Conservation (phyloP, 352 stramenopile genomes). For the Elongisporangium prolatum region DNA sequence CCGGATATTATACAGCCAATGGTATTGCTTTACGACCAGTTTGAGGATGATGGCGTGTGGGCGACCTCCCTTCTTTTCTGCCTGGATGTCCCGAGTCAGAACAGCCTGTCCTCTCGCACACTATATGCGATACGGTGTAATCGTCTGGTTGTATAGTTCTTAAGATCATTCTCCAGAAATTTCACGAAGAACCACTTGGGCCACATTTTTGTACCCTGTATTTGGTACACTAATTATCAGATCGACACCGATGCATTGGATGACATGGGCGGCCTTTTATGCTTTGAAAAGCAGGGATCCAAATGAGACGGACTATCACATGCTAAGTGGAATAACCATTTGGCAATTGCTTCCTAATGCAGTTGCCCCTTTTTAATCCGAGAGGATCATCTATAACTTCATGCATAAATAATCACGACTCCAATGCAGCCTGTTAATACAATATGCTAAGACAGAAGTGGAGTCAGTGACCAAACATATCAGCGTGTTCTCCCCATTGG, state of each 20-base stretch:
- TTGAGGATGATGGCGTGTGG: neutral
- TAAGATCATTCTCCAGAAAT: neutral
- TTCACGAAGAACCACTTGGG: neutral
- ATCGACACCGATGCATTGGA: no score
- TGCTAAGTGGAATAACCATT: no score
- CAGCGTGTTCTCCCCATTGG: neutral
- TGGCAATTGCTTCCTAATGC: no score
- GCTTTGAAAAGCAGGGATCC: no score
- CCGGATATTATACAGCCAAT: constrained; percentile 4
- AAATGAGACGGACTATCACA: no score
- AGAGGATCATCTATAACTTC: no score
- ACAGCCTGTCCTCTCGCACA: neutral
- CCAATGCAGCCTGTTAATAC: neutral
- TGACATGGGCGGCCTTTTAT: no score
- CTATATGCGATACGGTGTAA: neutral
- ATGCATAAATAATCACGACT: neutral
- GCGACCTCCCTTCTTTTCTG: neutral
- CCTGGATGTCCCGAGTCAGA: neutral
- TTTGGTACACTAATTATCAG: neutral
- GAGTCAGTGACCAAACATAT: neutral
- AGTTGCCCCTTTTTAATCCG: no score
- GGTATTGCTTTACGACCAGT: constrained; percentile 2
- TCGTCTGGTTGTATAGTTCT: neutral
- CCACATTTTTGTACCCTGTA: neutral
- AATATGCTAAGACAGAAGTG: neutral